Evolutionary conservation across 495 filamentous ascomycete genomes (phyloP).

Genomic region (Neohortaea acidophila): DNA sequence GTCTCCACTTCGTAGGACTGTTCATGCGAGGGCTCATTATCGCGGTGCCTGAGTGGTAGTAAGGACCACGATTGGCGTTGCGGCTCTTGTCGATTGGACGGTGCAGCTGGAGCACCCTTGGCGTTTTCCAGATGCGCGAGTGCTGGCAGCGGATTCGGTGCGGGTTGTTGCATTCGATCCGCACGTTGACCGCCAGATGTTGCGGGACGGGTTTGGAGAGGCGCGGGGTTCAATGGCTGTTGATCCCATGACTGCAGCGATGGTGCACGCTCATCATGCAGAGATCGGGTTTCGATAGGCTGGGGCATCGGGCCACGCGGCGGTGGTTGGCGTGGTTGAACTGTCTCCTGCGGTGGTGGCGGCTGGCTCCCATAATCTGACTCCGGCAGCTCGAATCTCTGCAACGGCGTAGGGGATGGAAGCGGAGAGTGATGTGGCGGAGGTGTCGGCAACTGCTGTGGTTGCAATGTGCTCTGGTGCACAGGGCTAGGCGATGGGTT

Average conservation of each 20-base stretch:
- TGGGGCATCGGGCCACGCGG: neutral
- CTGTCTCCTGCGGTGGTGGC: neutral
- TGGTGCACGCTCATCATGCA: neutral
- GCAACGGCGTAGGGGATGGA: no score
- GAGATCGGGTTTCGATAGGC: constrained; percentile 3
- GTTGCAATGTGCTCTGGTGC: neutral
- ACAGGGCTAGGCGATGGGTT: neutral
- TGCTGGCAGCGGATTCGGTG: no score
- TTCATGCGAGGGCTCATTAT: no score
- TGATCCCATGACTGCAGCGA: constrained; percentile 5
- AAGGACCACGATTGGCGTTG: no score
- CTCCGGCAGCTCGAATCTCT: neutral
- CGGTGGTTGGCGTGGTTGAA: neutral
- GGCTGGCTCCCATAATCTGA: neutral
- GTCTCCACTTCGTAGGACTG: neutral
- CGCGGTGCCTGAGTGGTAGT: neutral
- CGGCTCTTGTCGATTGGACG: no score
- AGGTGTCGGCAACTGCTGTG: neutral
- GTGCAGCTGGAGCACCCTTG: no score
- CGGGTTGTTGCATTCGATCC: neutral
- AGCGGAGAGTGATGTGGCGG: no score
- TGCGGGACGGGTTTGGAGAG: constrained; percentile 1
- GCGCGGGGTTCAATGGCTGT: constrained; percentile 11
- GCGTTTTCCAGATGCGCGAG: no score
- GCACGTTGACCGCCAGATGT: constrained; percentile 1